A percentile compares a stretch with the other conserved stretches of the same genome.
These are phyloP conservation scores for Chaetomium sp. DNA, from an alignment of 2,329 filamentous ascomycete species.

Conservation along the genomic window DNA sequence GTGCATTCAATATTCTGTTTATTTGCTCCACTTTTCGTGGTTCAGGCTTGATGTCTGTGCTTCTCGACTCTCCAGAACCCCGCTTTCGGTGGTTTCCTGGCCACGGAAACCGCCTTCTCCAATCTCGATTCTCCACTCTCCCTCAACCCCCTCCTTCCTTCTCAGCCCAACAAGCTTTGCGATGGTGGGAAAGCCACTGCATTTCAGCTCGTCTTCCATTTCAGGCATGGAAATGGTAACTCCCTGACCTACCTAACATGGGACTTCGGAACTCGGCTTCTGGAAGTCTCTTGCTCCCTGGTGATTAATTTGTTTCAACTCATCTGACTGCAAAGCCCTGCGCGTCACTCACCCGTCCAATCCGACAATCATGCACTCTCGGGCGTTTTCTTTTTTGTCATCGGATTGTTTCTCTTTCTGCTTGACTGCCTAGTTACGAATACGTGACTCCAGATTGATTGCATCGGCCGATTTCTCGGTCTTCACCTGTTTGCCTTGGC, in stretches of 20 bases:
- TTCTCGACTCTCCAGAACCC: background rate
- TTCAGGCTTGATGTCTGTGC: no score
- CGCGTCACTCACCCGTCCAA: background rate
- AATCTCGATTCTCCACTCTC: no score
- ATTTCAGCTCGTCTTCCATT: conserved; percentile 10
- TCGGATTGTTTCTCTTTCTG: background rate
- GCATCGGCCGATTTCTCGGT: background rate
- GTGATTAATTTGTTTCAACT: background rate
- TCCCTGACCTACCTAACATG: no score
- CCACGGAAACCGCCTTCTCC: no score
- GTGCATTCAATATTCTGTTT: conserved; percentile 9
- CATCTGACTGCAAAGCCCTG: conserved; percentile 5
- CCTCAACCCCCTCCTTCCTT: background rate
- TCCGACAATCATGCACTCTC: conserved; percentile 1
- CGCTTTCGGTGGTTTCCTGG: background rate
- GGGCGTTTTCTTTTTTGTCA: background rate
- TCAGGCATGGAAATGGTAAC: background rate
- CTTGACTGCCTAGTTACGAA: no score
- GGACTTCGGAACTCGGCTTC: background rate
- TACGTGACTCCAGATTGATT: no score
- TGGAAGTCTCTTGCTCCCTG: background rate
- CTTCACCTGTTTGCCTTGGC: background rate
- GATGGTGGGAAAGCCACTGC: background rate
- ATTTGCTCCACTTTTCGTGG: background rate
- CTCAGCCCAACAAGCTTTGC: conserved; percentile 4